Base-by-base conservation (phyloP, 2,329 filamentous ascomycete species). In the Berkeleyomyces rouxiae region DNA sequence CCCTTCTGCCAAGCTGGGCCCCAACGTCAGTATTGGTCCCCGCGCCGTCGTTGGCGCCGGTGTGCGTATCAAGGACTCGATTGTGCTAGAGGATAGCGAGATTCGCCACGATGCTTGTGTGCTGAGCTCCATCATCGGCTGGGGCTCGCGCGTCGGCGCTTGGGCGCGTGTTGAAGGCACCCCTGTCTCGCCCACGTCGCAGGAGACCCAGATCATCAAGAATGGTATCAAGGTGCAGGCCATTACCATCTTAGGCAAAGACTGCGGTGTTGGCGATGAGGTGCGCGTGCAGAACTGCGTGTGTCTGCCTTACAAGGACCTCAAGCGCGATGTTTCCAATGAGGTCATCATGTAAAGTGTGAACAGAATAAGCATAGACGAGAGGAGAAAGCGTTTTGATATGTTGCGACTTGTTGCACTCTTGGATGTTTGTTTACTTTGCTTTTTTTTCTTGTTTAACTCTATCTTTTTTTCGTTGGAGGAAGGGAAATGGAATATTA, bases 201-300 rank as follows among this genome's bases (percentile, higher is more conserved):
- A 97, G 77, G 88, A 84, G 61, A 97, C 92, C 11, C 96, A 87
- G 75, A 90, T 97, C 70, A 81, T 97, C 74, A 97, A 96, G 83
- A 95, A 96, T 70, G 93, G 93, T 60, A 85, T 97, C 74, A 97
- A 97, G 80, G 93, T 99, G 60, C 93, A 97, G 79, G 95, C 90
- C 74, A 93, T 97, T 71, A 97, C 92, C 57, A 99, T 97, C 68
- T 75, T 99, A 66, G 92, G 92, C 72, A 96, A 97, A 79, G 93
- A 99, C 74, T 97, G 92, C 71, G 83, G 79, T 63, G 93, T 97
- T 39, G 90, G 87, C 3, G 93, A 99, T 70, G 93, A 97, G 75
- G 86, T 97, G 9, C 84, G 90, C 66, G 90, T 99, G 69, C 92
- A 97, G 78, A 97, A 99, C 77, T 99, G 93, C 73, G 85, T 99